Percentiles rank a stretch among this genome's conserved stretches.
Conservation (phyloP, 345 rosid species). For the Citrus mangshanensis region DNA sequence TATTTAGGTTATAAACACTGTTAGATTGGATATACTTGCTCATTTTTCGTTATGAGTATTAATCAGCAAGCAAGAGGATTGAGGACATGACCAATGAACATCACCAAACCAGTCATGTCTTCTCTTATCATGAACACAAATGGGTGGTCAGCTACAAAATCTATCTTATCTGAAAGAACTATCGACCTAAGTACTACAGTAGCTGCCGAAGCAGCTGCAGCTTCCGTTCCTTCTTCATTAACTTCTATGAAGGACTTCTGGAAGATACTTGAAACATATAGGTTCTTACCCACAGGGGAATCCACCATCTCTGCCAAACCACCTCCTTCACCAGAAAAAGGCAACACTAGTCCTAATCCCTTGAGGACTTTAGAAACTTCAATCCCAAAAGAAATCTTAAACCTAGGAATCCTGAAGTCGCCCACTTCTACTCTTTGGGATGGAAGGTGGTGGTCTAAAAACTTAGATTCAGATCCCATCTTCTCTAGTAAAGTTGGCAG, state of each 20-base stretch:
- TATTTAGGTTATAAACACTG: background rate
- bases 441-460: constrained; percentile 53
- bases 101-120: constrained; percentile 50
- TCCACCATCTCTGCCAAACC: constrained; percentile 64
- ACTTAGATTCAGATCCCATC: constrained; percentile 40
- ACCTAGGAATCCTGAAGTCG: constrained; percentile 56
- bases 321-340: constrained; percentile 54
- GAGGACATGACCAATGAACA: constrained; percentile 59
- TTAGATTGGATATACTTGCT: constrained; percentile 13
- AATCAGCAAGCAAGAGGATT: constrained; percentile 40
- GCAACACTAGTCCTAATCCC: constrained; percentile 47
- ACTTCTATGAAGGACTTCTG: constrained; percentile 68
- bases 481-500: constrained; percentile 47
- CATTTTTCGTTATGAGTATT: background rate
- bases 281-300: constrained; percentile 33
- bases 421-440: constrained; percentile 31
- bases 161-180: constrained; percentile 14
- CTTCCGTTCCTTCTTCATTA: constrained; percentile 81
- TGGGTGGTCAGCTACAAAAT: constrained; percentile 77
- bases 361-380: constrained; percentile 50
- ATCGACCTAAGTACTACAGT: constrained; percentile 12
- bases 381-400: constrained; percentile 54
- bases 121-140: constrained; percentile 62
- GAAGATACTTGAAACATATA: constrained; percentile 47
- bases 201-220: constrained; percentile 60